A percentile compares a stretch with the other conserved stretches of the same genome.
These are phyloP conservation scores for Nitzschia sp. DNA, from an alignment of 108 stramenopile species.

Conservation along the genomic window DNA sequence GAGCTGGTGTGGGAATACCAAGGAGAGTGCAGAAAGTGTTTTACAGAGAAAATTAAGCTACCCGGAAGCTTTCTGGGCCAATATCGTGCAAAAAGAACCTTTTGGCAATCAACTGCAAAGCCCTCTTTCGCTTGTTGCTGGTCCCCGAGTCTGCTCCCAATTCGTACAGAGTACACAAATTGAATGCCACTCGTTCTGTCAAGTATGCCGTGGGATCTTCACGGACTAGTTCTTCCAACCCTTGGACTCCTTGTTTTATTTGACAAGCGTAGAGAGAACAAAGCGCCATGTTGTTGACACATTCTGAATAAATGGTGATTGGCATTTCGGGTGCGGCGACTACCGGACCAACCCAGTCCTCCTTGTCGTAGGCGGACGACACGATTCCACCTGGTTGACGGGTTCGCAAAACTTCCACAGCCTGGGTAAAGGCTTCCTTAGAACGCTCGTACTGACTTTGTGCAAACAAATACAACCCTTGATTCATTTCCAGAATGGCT, in stretches of 20 bases:
- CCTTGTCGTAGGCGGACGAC: slow-evolving; percentile 6
- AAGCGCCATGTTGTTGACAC: slow-evolving; percentile 79
- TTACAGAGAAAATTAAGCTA: slow-evolving; percentile 9
- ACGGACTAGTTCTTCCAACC: slow-evolving; percentile 78
- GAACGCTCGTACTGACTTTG: slow-evolving; percentile 63
- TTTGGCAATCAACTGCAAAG: slow-evolving; percentile 79
- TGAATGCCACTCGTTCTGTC: slow-evolving; percentile 86
- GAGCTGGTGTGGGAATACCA: too few species aligned
- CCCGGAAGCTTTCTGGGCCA: slow-evolving; percentile 76
- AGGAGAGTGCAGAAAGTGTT: too few species aligned
- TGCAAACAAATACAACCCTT: slow-evolving; percentile 71
- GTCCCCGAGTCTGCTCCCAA: slow-evolving; percentile 71
- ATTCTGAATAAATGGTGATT: slow-evolving; percentile 39
- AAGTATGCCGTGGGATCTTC: slow-evolving; percentile 74
- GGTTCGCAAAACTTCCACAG: slow-evolving; percentile 36
- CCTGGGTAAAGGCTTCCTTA: slow-evolving; percentile 47
- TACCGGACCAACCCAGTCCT: slow-evolving; percentile 38
- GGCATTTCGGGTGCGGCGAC: slow-evolving; percentile 28
- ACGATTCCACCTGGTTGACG: background rate
- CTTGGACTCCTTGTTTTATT: slow-evolving; percentile 53
- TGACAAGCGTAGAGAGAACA: slow-evolving; percentile 75
- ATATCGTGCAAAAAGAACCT: slow-evolving; percentile 88
- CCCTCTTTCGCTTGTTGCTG: slow-evolving; percentile 70
- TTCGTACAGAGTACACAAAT: slow-evolving; percentile 94
- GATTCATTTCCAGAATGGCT: slow-evolving; percentile 46